Percentiles rank a stretch among this genome's conserved stretches.
Evolutionary conservation across 2,329 filamentous ascomycete genomes (phyloP).

Genomic region (Penicillium sp.): DNA sequence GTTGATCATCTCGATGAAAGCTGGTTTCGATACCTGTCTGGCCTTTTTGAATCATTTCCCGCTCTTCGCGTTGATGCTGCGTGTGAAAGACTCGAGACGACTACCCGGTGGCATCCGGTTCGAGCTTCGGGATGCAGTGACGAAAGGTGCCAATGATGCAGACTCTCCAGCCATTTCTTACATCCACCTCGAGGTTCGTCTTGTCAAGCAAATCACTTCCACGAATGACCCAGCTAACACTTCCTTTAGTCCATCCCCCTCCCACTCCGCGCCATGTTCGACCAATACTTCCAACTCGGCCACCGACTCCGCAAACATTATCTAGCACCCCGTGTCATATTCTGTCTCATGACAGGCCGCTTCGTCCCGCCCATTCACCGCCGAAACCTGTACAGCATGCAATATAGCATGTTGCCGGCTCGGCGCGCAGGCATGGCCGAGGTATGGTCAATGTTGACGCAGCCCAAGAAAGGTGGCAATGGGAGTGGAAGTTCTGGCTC

Average conservation of each 20-base stretch:
- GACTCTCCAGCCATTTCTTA: slow-evolving; percentile 69
- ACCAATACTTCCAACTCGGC: slow-evolving; percentile 95
- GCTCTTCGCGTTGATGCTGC: slow-evolving; percentile 93
- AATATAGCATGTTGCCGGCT: slow-evolving; percentile 96
- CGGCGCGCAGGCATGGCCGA: slow-evolving; percentile 79
- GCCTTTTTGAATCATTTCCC: slow-evolving; percentile 98
- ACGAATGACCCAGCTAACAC: slow-evolving; percentile 22
- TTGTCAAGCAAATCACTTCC: background rate
- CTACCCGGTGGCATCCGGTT: slow-evolving; percentile 93
- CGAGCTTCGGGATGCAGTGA: slow-evolving; percentile 78
- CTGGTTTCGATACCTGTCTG: slow-evolving; percentile 84
- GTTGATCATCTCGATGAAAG: slow-evolving; percentile 92
- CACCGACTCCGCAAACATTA: slow-evolving; percentile 95
- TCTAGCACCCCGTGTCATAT: slow-evolving; percentile 82
- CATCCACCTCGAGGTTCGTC: slow-evolving; percentile 78
- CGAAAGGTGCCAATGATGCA: slow-evolving; percentile 44
- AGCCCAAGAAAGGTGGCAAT: slow-evolving; percentile 44
- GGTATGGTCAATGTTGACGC: slow-evolving; percentile 78
- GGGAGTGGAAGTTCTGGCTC: slow-evolving; percentile 35
- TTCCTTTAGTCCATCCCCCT: slow-evolving; percentile 77
- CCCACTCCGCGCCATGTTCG: slow-evolving; percentile 90
- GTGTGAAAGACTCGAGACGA: slow-evolving; percentile 88
- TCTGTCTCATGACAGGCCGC: slow-evolving; percentile 85
- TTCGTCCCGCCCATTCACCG: slow-evolving; percentile 96
- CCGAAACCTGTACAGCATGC: slow-evolving; percentile 91